Base-by-base conservation (phyloP, 192 early-diverging fungal species). In the Gryganskiella cystojenkinii region DNA sequence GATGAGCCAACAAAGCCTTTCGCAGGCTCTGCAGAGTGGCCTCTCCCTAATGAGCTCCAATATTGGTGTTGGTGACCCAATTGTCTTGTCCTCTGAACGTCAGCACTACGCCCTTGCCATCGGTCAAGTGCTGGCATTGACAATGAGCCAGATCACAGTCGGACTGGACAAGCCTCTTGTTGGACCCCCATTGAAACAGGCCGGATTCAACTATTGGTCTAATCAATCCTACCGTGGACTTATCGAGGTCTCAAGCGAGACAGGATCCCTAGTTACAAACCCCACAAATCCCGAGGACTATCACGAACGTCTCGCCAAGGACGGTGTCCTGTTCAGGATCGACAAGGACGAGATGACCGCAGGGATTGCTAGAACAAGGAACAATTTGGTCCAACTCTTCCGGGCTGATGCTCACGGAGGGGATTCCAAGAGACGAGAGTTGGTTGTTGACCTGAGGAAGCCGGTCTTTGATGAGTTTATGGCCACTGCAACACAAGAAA, bases 291-390 rank as follows among this genome's bases (percentile, higher is more conserved):
- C 10, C 19, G 22, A 28, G 37, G 61, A 84, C 50, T 43, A 66
- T 80, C 20, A 74, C 62, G 24, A 73, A 3, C 31, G 62, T 0
- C 70, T 79, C 20, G 68, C 67, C 11, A 83, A 83, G 40, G 63
- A 76, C 8, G 70, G 61, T 40, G 71, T 87, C 9, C 57, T 74
- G 5, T 95, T 89, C 66, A 76, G 94, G 6, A 89, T 98, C 31
- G 95, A 98, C 69, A 92, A 91, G 76, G 95, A 98, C 67, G 93
- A 95, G 64, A 83, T 93, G 74, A 72, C 83, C 3, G 75, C 83
- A 25, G 93, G 90, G 0, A 88, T 96, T 68, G 80, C 83, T 5
- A 73, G 90, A 6, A 81, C 95, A 4, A 82, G 95, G 2, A 85
- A 87, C 40, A 97, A 97, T 59, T 59, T 98, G 17, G 83, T 97